These are phyloP conservation scores for Fusarium clavum DNA, from an alignment of 2,329 filamentous ascomycete species.

Conservation along the genomic window DNA sequence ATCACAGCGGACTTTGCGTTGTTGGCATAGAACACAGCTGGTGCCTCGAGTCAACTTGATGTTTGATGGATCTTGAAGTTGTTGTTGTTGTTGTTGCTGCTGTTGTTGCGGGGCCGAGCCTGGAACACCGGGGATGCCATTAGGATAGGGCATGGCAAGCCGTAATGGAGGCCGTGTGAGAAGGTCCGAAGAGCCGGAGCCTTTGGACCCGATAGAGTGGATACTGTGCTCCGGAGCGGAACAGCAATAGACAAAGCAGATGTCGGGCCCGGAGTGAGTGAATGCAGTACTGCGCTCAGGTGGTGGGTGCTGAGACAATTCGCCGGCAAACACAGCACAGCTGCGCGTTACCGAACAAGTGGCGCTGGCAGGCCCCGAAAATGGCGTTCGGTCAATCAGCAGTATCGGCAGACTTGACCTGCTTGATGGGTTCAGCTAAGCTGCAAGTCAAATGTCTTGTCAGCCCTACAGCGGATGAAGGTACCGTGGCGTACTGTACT, in stretches of 20 bases:
- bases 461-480: conserved; percentile 15
- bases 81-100: conserved; percentile 4
- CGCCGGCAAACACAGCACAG: background rate
- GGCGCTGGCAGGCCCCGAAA: conserved; percentile 14
- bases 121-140: conserved; percentile 34
- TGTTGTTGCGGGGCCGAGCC: conserved; percentile 40
- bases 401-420: conserved; percentile 9
- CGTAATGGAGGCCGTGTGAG: background rate
- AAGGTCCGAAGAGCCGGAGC: background rate
- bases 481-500: conserved; percentile 8
- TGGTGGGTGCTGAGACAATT: conserved; percentile 11
- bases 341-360: conserved; percentile 4
- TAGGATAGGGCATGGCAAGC: conserved; percentile 40
- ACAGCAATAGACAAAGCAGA: background rate
- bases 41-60: conserved; percentile 69
- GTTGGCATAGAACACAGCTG: conserved; percentile 79
- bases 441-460: conserved; percentile 34
- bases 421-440: conserved; percentile 19
- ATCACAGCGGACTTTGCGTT: conserved; percentile 80
- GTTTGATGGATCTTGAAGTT: conserved; percentile 54
- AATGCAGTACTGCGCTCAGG: background rate
- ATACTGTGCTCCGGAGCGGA: conserved; percentile 15
- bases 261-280: conserved; percentile 12
- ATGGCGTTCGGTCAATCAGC: conserved; percentile 14
- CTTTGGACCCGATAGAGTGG: conserved; percentile 25